Evolutionary conservation across 2,329 filamentous ascomycete genomes (phyloP).

Genomic region (Sarocladiaceae sp.): DNA sequence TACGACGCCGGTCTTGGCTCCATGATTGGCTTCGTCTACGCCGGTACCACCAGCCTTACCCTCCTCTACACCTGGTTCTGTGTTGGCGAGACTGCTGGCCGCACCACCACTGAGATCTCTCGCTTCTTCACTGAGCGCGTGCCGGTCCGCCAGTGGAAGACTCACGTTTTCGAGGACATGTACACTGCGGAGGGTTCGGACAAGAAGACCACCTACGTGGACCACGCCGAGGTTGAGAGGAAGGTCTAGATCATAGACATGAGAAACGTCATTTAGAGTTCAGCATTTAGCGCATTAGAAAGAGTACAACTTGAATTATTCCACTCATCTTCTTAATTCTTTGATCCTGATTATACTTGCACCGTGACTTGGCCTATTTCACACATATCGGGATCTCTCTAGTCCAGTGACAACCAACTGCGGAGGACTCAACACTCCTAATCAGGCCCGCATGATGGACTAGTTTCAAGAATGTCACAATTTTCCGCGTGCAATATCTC

Average conservation of each 20-base stretch:
- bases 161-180: conserved; percentile 15
- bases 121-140: conserved; percentile 32
- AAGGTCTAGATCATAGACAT: conserved; percentile 11
- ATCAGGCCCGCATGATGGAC: too few relatives aligned
- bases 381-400: too few relatives aligned
- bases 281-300: conserved; percentile 4
- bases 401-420: too few relatives aligned
- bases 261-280: background rate
- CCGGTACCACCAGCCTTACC: conserved; percentile 22
- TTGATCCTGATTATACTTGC: too few relatives aligned
- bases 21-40: conserved; percentile 29
- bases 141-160: conserved; percentile 27
- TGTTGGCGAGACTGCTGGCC: conserved; percentile 33
- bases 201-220: conserved; percentile 15
- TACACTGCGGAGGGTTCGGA: conserved; percentile 14
- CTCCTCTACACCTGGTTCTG: conserved; percentile 31
- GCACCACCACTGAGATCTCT: conserved; percentile 30
- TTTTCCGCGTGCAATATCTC: too few relatives aligned
- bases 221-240: conserved; percentile 7
- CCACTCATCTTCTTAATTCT: too few relatives aligned
- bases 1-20: conserved; percentile 26
- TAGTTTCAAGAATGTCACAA: too few relatives aligned
- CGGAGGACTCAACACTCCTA: too few relatives aligned
- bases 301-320: too few relatives aligned
- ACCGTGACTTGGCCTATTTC: too few relatives aligned